Evolutionary conservation across 352 stramenopile species (phyloP).

Genomic region (Phytophthora brassicae): DNA sequence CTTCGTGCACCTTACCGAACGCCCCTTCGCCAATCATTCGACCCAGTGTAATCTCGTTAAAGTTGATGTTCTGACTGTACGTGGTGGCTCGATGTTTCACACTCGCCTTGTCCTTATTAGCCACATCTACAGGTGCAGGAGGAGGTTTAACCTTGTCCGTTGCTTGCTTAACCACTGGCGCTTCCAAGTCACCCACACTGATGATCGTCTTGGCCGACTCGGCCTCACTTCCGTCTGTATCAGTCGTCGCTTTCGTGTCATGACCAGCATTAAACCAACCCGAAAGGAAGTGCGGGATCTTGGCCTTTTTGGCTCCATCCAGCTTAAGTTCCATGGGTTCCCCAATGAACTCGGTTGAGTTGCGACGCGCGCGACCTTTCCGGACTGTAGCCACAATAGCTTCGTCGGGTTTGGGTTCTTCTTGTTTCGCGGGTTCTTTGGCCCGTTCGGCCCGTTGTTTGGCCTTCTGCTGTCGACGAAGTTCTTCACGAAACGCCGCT

Average conservation of each 20-base stretch:
- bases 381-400: slow-evolving; percentile 41
- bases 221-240: slow-evolving; percentile 26
- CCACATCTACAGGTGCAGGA: slow-evolving; percentile 16
- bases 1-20: slow-evolving; percentile 72
- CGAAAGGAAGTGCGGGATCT: slow-evolving; percentile 73
- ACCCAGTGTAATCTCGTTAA: slow-evolving; percentile 55
- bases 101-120: slow-evolving; percentile 24
- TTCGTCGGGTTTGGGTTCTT: slow-evolving; percentile 5
- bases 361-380: slow-evolving; percentile 34
- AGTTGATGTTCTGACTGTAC: slow-evolving; percentile 65
- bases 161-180: slow-evolving; percentile 2
- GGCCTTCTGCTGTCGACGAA: slow-evolving; percentile 46
- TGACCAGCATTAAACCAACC: slow-evolving; percentile 64
- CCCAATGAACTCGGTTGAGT: slow-evolving; percentile 55
- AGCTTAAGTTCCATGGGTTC: slow-evolving; percentile 57
- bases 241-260: slow-evolving; percentile 37
- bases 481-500: slow-evolving; percentile 47
- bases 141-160: slow-evolving; percentile 17
- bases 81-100: slow-evolving; percentile 21
- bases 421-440: slow-evolving; percentile 13
- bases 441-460: slow-evolving; percentile 37
- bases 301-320: slow-evolving; percentile 68
- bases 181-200: slow-evolving; percentile 17
- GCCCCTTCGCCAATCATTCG: slow-evolving; percentile 68
- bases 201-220: slow-evolving; percentile 28